Conservation (phyloP, 768 basidiomycete genomes). For the Lactarius psammicola region DNA sequence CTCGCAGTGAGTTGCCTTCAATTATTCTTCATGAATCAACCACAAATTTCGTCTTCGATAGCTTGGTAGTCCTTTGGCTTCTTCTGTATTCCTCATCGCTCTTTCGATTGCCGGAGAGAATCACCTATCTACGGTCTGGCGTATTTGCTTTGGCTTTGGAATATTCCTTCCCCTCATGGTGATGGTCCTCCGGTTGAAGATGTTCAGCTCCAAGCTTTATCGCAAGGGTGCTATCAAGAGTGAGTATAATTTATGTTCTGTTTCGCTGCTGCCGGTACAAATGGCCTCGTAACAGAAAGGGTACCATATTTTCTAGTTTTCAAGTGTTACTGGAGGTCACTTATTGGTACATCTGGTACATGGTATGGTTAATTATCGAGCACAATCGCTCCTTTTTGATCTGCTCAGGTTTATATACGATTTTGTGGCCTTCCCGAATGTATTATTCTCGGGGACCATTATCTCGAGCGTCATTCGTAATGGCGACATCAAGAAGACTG, state of each 20-base stretch:
- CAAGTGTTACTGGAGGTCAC: slow-evolving; percentile 61
- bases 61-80: slow-evolving; percentile 67
- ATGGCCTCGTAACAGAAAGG: slow-evolving; percentile 36
- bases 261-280: neutral
- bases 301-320: slow-evolving; percentile 63
- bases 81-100: slow-evolving; percentile 64
- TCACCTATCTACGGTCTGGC: slow-evolving; percentile 64
- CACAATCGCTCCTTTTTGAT: neutral
- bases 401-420: slow-evolving; percentile 63
- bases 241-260: slow-evolving; percentile 32
- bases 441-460: slow-evolving; percentile 64
- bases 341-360: slow-evolving; percentile 71
- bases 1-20: slow-evolving; percentile 46
- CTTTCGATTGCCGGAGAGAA: slow-evolving; percentile 62
- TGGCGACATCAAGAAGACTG: slow-evolving; percentile 54
- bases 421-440: slow-evolving; percentile 68
- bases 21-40: neutral
- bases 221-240: slow-evolving; percentile 63
- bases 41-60: slow-evolving; percentile 30
- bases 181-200: slow-evolving; percentile 68
- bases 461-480: slow-evolving; percentile 63
- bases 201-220: slow-evolving; percentile 67
- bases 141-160: slow-evolving; percentile 63
- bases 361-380: slow-evolving; percentile 44
- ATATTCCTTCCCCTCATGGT: slow-evolving; percentile 63